A percentile compares a stretch with the other conserved stretches of the same genome.
These are phyloP conservation scores for Gnetum montanum DNA, from an alignment of 75 land plant genomes.

Conservation along the genomic window DNA sequence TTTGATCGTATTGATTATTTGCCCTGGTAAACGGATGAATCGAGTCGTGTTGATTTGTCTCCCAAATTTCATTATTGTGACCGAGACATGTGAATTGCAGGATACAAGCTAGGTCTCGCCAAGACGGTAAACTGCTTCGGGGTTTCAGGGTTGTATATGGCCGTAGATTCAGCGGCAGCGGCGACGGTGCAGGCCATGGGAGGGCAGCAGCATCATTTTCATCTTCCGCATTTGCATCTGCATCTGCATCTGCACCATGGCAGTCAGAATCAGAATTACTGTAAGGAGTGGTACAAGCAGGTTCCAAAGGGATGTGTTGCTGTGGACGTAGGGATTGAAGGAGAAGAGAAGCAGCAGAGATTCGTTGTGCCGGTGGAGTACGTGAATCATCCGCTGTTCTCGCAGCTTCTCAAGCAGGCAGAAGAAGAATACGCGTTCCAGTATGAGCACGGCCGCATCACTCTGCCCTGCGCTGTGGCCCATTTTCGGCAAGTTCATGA, in stretches of 20 bases:
- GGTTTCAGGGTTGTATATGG: too few species aligned
- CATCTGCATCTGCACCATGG: neutral
- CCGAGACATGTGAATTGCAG: neutral
- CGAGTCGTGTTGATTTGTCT: neutral
- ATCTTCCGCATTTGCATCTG: constrained; percentile 15
- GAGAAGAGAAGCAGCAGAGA: constrained; percentile 45
- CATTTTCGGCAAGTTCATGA: constrained; percentile 37
- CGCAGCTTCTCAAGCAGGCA: constrained; percentile 46
- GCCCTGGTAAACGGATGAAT: neutral
- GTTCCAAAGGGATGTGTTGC: constrained; percentile 58
- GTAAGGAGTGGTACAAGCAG: constrained; percentile 1
- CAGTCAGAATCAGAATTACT: neutral
- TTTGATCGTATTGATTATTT: too few species aligned
- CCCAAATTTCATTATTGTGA: neutral
- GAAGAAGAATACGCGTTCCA: constrained; percentile 69
- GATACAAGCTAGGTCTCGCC: neutral
- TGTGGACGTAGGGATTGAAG: constrained; percentile 39
- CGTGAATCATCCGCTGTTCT: constrained; percentile 56
- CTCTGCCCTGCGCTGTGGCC: constrained; percentile 53
- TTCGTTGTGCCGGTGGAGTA: constrained; percentile 53
- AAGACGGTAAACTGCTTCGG: too few species aligned
- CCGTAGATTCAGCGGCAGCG: neutral
- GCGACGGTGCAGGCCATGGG: neutral
- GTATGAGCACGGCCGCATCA: constrained; percentile 49
- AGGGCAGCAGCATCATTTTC: neutral